Percentiles rank a stretch among this genome's conserved stretches.
Evolutionary conservation across 2,329 filamentous ascomycete genomes (phyloP).

Genomic region (Microsporum ferrugineum): DNA sequence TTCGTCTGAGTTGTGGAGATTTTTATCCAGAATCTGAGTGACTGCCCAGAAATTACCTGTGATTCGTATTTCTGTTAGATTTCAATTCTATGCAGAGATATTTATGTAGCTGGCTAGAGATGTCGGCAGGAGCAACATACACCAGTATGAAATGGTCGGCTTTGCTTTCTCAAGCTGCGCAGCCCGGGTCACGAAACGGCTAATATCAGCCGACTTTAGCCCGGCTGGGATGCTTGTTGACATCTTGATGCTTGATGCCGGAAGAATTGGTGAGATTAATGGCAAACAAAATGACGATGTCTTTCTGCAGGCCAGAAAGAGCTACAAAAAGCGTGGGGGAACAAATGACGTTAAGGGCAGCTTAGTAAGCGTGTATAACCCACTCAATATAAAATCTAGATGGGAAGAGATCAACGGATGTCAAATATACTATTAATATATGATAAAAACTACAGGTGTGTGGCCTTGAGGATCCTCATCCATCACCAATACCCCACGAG

Average conservation of each 20-base stretch:
- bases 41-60: constrained; percentile 83
- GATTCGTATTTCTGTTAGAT: not conserved
- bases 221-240: constrained; percentile 57
- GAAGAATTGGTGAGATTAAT: not conserved
- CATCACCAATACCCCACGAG: constrained; percentile 27
- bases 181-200: constrained; percentile 71
- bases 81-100: not conserved
- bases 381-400: not conserved
- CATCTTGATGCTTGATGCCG: constrained; percentile 43
- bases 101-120: not conserved
- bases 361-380: not conserved
- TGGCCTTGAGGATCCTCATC: not conserved
- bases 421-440: not conserved
- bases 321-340: not conserved
- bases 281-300: constrained; percentile 3
- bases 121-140: constrained; percentile 45
- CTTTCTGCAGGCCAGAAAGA: not conserved
- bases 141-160: constrained; percentile 90
- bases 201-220: constrained; percentile 70
- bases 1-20: constrained; percentile 65
- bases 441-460: not conserved
- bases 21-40: constrained; percentile 74
- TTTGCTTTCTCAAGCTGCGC: constrained; percentile 73
- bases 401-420: not conserved
- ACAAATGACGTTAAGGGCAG: not conserved